Percentiles rank a stretch among this genome's conserved stretches.
phyloP scores from a whole-genome alignment of 2,329 filamentous ascomycete genomes.

The Neophaeococcomyces mojaviensis region DNA sequence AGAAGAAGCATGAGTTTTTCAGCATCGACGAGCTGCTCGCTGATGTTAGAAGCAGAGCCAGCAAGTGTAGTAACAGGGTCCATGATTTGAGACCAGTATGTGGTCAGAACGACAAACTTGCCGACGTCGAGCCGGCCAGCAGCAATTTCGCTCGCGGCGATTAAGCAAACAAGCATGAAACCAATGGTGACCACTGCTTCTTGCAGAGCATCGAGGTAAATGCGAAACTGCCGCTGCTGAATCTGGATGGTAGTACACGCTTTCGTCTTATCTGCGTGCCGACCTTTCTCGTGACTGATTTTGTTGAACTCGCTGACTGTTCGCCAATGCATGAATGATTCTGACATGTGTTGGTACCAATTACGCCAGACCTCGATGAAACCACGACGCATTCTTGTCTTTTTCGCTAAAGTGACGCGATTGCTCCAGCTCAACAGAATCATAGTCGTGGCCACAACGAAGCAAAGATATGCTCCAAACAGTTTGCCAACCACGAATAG shows the following conservation, averaged over 20 bases:
- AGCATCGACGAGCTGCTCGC: constrained; percentile 54
- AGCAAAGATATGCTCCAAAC: constrained; percentile 55
- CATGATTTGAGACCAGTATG: constrained; percentile 53
- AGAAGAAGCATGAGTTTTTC: constrained; percentile 46
- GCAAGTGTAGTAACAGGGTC: constrained; percentile 45
- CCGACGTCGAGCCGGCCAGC: constrained; percentile 46
- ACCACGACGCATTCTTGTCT: constrained; percentile 33
- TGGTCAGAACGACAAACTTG: constrained; percentile 56
- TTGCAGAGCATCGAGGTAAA: constrained; percentile 1
- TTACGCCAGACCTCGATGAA: constrained; percentile 31
- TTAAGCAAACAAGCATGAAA: constrained; percentile 43
- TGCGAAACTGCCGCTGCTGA: constrained; percentile 17
- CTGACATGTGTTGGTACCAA: constrained; percentile 45
- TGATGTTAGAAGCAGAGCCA: constrained; percentile 42
- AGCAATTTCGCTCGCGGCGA: constrained; percentile 48
- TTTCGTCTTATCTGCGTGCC: constrained; percentile 33
- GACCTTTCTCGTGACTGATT: constrained; percentile 44
- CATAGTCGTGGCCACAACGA: constrained; percentile 41
- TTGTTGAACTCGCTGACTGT: constrained; percentile 54
- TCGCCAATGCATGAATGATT: constrained; percentile 54
- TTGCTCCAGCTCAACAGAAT: constrained; percentile 48
- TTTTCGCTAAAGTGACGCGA: constrained; percentile 31
- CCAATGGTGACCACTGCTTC: constrained; percentile 6
- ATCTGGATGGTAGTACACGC: neutral
- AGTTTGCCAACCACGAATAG: constrained; percentile 50